Conservation (phyloP, 2,329 filamentous ascomycete species). For the Graphilbum ipis-grandicollis region DNA sequence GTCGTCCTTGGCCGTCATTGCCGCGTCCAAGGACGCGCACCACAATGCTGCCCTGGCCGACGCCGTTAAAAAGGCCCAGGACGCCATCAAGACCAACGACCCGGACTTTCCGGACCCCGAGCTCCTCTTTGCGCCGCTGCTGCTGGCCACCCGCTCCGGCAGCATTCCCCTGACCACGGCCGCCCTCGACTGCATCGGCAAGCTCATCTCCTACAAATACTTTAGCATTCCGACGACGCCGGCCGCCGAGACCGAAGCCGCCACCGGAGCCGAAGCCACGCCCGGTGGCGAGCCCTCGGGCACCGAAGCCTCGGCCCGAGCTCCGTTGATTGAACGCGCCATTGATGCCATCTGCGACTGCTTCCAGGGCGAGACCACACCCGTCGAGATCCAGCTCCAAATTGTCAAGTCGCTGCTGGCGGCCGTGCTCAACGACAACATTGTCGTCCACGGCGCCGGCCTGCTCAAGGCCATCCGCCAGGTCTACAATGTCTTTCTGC, state of each 20-base stretch:
- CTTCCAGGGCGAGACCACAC: slow-evolving; percentile 90
- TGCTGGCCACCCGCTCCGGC: slow-evolving; percentile 72
- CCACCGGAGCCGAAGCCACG: slow-evolving; percentile 11
- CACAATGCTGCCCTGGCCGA: slow-evolving; percentile 74
- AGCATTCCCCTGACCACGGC: slow-evolving; percentile 77
- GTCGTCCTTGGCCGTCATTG: slow-evolving; percentile 82
- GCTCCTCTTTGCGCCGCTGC: slow-evolving; percentile 76
- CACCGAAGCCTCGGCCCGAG: no score
- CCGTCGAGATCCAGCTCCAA: slow-evolving; percentile 83
- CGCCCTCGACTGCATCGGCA: slow-evolving; percentile 93
- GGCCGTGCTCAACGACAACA: slow-evolving; percentile 95
- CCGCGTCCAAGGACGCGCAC: slow-evolving; percentile 76
- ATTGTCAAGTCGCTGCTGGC: slow-evolving; percentile 95
- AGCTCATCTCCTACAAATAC: slow-evolving; percentile 97
- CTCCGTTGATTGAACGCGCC: slow-evolving; percentile 84
- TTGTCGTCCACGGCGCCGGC: slow-evolving; percentile 91
- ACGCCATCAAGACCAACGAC: slow-evolving; percentile 73
- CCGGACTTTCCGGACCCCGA: slow-evolving; percentile 74
- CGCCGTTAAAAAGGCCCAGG: slow-evolving; percentile 62
- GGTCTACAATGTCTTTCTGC: slow-evolving; percentile 96
- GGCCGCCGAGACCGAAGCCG: slow-evolving; percentile 11
- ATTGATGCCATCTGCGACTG: slow-evolving; percentile 99
- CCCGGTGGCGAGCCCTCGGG: slow-evolving; percentile 20
- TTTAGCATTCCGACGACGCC: slow-evolving; percentile 56
- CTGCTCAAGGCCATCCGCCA: slow-evolving; percentile 91